Base-by-base conservation (phyloP, 108 stramenopile genomes). In the Nitzschia inconspicua region DNA sequence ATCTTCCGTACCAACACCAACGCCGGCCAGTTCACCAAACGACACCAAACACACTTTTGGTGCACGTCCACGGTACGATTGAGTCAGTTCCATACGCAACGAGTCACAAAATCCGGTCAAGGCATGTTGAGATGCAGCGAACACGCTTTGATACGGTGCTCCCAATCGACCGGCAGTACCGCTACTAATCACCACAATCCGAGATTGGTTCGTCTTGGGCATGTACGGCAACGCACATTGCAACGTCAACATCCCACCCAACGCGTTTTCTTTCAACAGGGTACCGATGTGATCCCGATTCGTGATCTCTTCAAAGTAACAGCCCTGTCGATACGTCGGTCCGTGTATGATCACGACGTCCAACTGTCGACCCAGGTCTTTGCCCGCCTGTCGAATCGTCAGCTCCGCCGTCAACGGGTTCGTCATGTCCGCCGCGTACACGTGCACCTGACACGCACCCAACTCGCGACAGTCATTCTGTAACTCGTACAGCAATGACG, bases 381-480 rank as follows among this genome's bases (percentile, higher is more conserved):
- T 27, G 8, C 46, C 28, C 34, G 60, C 60, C 31, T 61, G 47
- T 51, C 51, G 35, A 44, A 70, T 61, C 9, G 60, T 41, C 6
- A 49, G 47, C 54, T 70, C 59, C 23, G 47, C 50, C 30, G 50
- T 62, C 7, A 52, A 34, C 1, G 57, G 44, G 41, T 70, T 62
- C 9, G 69, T 27, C 18, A 62, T 34, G 62, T 70, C 69, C 27
- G 46, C 44, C 3, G 60, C 31, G 57, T 60, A 62, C 2, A 26
- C 39, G 20, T 41, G 25, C 3, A 49, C 60, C 22, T 66, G 48
- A 4, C n/a, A 9, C 6, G 50, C 57, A 28, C 65, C 65, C 31
- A 66, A 46, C 39, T 66, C 56, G 26, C 51, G 57, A 52, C 80
- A 78, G 34, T 67, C 57, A 2, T 58, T 20, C n/a, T 75, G 77